Evolutionary conservation across 805 yeast species (phyloP), one percentile per base, ranked within the genome.

Genomic region (Torulaspora maleeae): DNA sequence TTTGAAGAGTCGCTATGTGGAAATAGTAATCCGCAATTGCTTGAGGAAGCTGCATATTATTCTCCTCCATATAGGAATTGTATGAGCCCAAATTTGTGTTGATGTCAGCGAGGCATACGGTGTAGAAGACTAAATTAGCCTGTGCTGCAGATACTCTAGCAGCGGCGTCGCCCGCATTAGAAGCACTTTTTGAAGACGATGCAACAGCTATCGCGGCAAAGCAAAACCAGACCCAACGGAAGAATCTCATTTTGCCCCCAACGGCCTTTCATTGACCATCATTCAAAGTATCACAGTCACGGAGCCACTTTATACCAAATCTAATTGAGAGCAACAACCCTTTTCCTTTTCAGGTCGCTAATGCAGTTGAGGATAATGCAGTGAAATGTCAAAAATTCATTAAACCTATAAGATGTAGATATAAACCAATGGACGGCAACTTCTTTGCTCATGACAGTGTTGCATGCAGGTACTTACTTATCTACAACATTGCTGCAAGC

Each of bases 1-100:
- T 54, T 8, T 56, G 47, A 4, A 66, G 43, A 1, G 56, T 49
- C 3, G 58, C 64, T 13, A 68, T 27, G 25, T 59, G 63, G 28
- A 58, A 56, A 41, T 67, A 60, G 47, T 69, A 70, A 43, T 68
- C 59, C 4, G 62, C 64, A 5, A 69, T 47, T 1, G 44, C 57
- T 40, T 64, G 63, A n/a, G 74, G 74, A 32, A 68, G 54, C 3
- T 55, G 49, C 52, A 67, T 54, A n/a, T 53, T 43, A 17, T 61
- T 53, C 10, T 45, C 50, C 4, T 38, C 52, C 72, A 72, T 65
- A 28, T 66, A 68, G 0, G 71, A 63, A 1, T 67, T 62, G 43
- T 71, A 72, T 1, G 48, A 37, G 12, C 46, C 47, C 34, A 59
- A 54, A n/a, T 61, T 55, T 1, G 46, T 27, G 5, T 54, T 54